Conservation (phyloP, 257 asterid genomes). For the Mitragyna speciosa region DNA sequence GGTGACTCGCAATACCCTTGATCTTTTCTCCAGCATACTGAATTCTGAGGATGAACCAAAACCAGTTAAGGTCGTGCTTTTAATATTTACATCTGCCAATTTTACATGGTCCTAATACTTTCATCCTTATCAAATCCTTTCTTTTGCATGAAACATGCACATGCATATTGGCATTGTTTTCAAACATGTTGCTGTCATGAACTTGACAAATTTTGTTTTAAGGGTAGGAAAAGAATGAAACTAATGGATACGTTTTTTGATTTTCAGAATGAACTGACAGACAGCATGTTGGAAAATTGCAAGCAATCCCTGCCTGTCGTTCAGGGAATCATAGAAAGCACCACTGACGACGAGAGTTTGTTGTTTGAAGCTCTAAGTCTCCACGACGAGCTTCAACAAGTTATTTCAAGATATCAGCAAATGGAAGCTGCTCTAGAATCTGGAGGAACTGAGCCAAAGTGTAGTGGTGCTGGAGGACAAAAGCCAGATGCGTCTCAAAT, state of each 20-base stretch:
- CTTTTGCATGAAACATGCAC: not conserved
- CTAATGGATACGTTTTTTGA: not conserved
- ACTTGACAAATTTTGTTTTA: not conserved
- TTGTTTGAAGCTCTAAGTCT: slow-evolving; percentile 85
- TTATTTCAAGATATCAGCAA: slow-evolving; percentile 53
- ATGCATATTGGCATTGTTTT: not conserved
- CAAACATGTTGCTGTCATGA: not conserved
- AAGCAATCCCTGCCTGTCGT: slow-evolving; percentile 62
- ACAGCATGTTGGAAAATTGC: slow-evolving; percentile 74
- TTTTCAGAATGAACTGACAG: slow-evolving; percentile 73
- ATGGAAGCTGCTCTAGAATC: slow-evolving; percentile 49
- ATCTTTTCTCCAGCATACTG: slow-evolving; percentile 77
- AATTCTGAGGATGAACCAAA: slow-evolving; percentile 65
- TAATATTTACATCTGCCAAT: not conserved
- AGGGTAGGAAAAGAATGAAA: not conserved
- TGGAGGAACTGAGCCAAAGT: slow-evolving; percentile 27
- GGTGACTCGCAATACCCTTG: slow-evolving; percentile 74
- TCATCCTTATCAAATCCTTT: not conserved
- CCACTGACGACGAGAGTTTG: slow-evolving; percentile 74
- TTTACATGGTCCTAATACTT: not conserved
- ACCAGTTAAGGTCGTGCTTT: slow-evolving; percentile 55
- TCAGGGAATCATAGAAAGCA: slow-evolving; percentile 71
- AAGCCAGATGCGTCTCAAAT: slow-evolving; percentile 30
- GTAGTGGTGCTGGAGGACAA: slow-evolving; percentile 25
- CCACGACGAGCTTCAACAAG: slow-evolving; percentile 76